Evolutionary conservation across 2,329 filamentous ascomycete genomes (phyloP), one percentile per base, ranked within the genome.

Genomic region (Zasmidium cellare): DNA sequence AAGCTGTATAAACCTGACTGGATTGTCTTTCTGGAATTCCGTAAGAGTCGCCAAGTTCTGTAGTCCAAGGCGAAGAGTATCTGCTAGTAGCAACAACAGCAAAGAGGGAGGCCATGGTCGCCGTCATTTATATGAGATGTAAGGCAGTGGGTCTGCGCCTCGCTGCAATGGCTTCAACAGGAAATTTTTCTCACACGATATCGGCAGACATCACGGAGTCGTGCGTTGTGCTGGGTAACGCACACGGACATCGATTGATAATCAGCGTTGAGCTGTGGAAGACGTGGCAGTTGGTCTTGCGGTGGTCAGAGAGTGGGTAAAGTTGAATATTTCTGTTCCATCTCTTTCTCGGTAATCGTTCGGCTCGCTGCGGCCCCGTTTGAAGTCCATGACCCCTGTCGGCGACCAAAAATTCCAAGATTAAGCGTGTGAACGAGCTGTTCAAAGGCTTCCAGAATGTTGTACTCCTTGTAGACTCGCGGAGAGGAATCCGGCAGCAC

Each of bases 261-360:
- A 57, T 49, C 49, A 52, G 46, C 24, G 51, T 28, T 46, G 47
- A 23, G 31, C 25, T n/a, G 24, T 57, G 1, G 25, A 18, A 18
- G 23, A 51, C 41, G 47, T 51, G 24, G 48, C 55, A 18, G 49
- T 9, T 28, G 48, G 22, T 52, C 19, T 52, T 53, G 49, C 55
- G 49, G 44, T 57, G 25, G 49, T 22, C 44, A 47, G 18, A 28
- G n/a, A 45, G 53, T 55, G 53, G 46, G 31, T 55, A 55, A n/a
- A n/a, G n/a, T 49, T 14, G 23, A 45, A 31, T 16, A 44, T 41
- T 24, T 24, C n/a, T 25, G 46, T 50, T 5, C 16, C 35, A 24
- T 19, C 47, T 51, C 38, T 52, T 48, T 47, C 23, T 57, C 55
- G 55, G 55, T n/a, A 11, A 38, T 57, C 41, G 25, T 48, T 57